Evolutionary conservation across 2,329 filamentous ascomycete genomes (phyloP).

Genomic region (Alternaria dauci): DNA sequence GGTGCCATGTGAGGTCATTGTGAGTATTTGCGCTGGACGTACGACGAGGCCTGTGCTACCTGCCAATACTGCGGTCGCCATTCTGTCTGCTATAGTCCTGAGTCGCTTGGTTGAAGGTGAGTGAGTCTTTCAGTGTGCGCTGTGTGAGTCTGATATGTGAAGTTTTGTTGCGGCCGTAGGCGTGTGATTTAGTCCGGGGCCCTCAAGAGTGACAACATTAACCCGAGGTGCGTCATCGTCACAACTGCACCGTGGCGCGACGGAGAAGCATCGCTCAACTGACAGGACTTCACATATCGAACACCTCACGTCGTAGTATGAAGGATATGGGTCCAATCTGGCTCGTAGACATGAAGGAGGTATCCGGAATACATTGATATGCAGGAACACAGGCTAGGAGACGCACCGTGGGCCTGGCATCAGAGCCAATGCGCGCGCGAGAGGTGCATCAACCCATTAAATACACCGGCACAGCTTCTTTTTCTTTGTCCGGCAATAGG

Average conservation of each 20-base stretch:
- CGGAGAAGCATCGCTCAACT: not conserved
- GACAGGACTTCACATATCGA: not conserved
- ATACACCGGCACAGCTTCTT: not conserved
- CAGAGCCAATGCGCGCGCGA: not conserved
- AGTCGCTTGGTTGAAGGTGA: not conserved
- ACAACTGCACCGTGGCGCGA: not conserved
- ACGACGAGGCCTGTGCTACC: slow-evolving; percentile 72
- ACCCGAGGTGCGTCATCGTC: not conserved
- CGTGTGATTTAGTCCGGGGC: not conserved
- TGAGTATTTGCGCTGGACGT: slow-evolving; percentile 28
- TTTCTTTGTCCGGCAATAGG: not conserved
- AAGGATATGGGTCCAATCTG: not conserved
- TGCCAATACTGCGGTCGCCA: slow-evolving; percentile 64
- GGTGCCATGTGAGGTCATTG: not conserved
- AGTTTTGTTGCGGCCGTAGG: not conserved
- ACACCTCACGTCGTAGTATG: not conserved
- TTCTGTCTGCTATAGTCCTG: slow-evolving; percentile 18
- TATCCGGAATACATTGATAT: not conserved
- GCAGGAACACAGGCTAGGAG: not conserved
- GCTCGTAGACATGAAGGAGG: not conserved
- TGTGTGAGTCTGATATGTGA: not conserved
- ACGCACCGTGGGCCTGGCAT: not conserved
- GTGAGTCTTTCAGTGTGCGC: not conserved
- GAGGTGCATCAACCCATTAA: not conserved
- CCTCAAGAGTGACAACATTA: not conserved